Evolutionary conservation across 495 filamentous ascomycete genomes (phyloP).

Genomic region (Rostrohypoxylon terebratum): DNA sequence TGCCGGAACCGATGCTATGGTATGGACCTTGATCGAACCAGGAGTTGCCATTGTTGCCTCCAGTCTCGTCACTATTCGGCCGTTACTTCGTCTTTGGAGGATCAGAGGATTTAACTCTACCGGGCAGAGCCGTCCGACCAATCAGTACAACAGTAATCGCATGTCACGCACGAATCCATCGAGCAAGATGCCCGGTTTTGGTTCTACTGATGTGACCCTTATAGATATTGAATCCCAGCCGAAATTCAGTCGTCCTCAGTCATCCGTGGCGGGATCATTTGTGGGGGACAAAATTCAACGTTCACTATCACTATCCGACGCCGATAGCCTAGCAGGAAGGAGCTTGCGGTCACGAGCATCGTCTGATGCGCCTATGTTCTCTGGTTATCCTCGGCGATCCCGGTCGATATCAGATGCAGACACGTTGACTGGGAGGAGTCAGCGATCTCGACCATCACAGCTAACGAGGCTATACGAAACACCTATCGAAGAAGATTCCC

Average conservation of each 20-base stretch:
- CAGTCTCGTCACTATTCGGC: constrained; percentile 56
- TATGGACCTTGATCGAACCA: constrained; percentile 59
- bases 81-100: constrained; percentile 53
- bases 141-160: constrained; percentile 23
- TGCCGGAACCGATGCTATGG: constrained; percentile 54
- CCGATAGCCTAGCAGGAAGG: constrained; percentile 15
- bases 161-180: constrained; percentile 38
- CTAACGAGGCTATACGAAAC: constrained; percentile 42
- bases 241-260: constrained; percentile 9
- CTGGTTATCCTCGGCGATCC: constrained; percentile 18
- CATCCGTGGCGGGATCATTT: constrained; percentile 21
- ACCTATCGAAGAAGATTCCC: constrained; percentile 36
- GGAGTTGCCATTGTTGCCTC: constrained; percentile 58
- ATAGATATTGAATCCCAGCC: constrained; percentile 43
- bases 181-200: constrained; percentile 47
- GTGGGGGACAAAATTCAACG: constrained; percentile 24
- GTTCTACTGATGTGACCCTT: constrained; percentile 45
- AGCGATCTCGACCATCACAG: constrained; percentile 37
- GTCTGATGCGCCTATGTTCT: constrained; percentile 26
- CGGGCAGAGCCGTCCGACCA: constrained; percentile 42
- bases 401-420: constrained; percentile 38
- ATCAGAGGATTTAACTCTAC: constrained; percentile 51
- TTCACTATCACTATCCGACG: constrained; percentile 35
- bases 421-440: constrained; percentile 21
- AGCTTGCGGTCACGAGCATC: constrained; percentile 29